Conservation (phyloP, 73 alveolate species). For the Paramecium bursaria region DNA sequence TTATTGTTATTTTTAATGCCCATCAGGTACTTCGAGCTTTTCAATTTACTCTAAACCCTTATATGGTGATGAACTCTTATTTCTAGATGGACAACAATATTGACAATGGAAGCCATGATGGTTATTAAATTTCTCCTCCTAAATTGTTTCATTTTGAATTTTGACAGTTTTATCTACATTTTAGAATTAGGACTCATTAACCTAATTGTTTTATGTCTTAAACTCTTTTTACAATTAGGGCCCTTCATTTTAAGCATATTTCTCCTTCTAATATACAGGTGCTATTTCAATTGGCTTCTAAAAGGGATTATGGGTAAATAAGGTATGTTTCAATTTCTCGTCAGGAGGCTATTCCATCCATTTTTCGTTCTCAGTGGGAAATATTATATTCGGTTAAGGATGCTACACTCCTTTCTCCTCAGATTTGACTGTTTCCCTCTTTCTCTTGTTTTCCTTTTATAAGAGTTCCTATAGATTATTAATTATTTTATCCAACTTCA, state of each 20-base stretch:
- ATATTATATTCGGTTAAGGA: constrained; percentile 24
- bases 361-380: constrained; percentile 45
- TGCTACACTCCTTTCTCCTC: neutral
- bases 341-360: constrained; percentile 51
- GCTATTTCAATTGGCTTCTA: neutral
- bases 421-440: too few species aligned
- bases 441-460: neutral
- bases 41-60: neutral
- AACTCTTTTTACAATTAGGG: neutral
- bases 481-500: neutral
- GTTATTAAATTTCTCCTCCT: neutral
- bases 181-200: neutral
- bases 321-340: constrained; percentile 13
- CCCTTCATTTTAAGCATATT: neutral
- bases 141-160: neutral
- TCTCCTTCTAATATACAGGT: neutral
- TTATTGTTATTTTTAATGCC: neutral
- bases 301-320: constrained; percentile 57
- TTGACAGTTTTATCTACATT: too few species aligned
- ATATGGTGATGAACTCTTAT: neutral
- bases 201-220: neutral
- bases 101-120: constrained; percentile 11
- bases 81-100: constrained; percentile 31
- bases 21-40: neutral
- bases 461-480: neutral